Percentiles rank a stretch among this genome's conserved stretches.
Evolutionary conservation across 2,329 filamentous ascomycete genomes (phyloP).

Genomic region (Lecanicillium sp.): DNA sequence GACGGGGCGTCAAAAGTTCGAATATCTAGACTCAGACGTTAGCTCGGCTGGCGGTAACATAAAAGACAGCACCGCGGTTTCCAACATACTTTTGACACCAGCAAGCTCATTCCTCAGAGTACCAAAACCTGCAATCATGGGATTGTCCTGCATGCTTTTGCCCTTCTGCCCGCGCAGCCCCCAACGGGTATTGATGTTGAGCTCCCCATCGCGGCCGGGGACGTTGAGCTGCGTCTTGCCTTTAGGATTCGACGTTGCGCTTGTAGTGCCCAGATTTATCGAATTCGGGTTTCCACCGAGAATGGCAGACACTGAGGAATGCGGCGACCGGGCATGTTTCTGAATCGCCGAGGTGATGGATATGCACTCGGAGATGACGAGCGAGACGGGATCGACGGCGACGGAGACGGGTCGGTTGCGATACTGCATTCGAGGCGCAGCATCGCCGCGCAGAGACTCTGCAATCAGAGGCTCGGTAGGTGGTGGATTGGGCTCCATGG

Average conservation of each 20-base stretch:
- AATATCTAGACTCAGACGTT: constrained; percentile 62
- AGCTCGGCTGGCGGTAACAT: no score
- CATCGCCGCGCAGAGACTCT: constrained; percentile 15
- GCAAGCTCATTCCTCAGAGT: constrained; percentile 82
- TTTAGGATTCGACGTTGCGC: constrained; percentile 29
- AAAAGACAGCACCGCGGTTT: no score
- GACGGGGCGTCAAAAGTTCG: constrained; percentile 80
- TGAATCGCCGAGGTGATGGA: constrained; percentile 97
- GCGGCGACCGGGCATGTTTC: constrained; percentile 91
- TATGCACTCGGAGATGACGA: constrained; percentile 98
- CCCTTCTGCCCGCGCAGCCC: constrained; percentile 89
- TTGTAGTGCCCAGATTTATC: constrained; percentile 43
- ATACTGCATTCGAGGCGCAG: constrained; percentile 44
- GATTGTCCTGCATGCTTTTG: constrained; percentile 95
- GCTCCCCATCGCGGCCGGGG: constrained; percentile 38
- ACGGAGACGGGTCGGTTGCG: constrained; percentile 61
- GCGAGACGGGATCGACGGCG: constrained; percentile 79
- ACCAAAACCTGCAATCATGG: constrained; percentile 89
- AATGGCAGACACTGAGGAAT: constrained; percentile 93
- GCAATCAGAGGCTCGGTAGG: constrained; percentile 3
- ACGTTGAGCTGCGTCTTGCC: constrained; percentile 30
- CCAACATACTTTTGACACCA: constrained; percentile 61
- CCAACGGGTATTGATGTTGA: constrained; percentile 73
- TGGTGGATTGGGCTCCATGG: constrained; percentile 15
- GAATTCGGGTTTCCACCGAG: constrained; percentile 66